Conservation (phyloP, 345 rosid species). For the Mallotus nudiflorus region DNA sequence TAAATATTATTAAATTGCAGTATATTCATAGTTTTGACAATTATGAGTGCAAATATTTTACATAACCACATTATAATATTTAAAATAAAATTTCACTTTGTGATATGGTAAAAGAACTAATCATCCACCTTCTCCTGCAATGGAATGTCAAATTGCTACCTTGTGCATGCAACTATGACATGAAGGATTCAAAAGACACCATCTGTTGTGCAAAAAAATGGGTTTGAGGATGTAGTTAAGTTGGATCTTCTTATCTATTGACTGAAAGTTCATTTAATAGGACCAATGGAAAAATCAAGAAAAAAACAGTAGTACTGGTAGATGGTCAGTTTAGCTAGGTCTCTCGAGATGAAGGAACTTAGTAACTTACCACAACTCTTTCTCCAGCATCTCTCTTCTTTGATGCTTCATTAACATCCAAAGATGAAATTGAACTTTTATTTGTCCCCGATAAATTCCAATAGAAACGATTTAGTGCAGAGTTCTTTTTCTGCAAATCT, state of each 20-base stretch:
- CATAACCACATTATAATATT: neutral
- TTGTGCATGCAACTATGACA: neutral
- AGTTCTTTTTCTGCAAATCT: conserved; percentile 67
- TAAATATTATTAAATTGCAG: neutral
- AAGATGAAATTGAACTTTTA: conserved; percentile 40
- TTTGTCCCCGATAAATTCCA: conserved; percentile 58
- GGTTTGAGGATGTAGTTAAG: no score
- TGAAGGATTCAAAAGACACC: neutral
- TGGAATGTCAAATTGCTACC: neutral
- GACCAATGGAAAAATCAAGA: neutral
- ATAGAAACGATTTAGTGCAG: conserved; percentile 78
- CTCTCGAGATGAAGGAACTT: conserved; percentile 14
- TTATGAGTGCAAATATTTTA: neutral
- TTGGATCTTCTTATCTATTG: neutral
- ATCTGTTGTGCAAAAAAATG: neutral
- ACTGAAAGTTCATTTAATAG: neutral
- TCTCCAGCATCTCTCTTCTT: conserved; percentile 67
- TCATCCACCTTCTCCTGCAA: neutral
- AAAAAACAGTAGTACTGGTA: neutral
- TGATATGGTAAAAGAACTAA: neutral
- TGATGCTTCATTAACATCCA: conserved; percentile 41
- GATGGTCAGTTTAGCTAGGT: neutral
- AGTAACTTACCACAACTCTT: conserved; percentile 64
- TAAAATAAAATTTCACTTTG: neutral
- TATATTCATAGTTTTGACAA: neutral